A percentile compares a stretch with the other conserved stretches of the same genome.
Conservation (phyloP, 306 rosid genomes). For the Crotalaria pallida region DNA sequence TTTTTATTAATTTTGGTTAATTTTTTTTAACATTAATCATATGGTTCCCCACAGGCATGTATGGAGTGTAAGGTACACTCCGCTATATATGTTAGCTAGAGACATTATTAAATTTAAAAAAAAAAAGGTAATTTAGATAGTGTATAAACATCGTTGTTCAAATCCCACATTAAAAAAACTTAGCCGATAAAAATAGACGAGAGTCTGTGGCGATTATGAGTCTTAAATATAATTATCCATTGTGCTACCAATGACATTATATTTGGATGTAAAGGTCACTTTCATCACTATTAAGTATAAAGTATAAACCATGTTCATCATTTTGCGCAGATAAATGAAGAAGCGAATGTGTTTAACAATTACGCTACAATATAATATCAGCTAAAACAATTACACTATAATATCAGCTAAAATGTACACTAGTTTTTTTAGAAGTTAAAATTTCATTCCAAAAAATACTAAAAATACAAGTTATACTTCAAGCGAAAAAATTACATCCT, state of each 20-base stretch:
- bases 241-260: not conserved
- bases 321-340: not conserved
- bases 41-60: slow-evolving; percentile 29
- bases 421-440: too few species aligned
- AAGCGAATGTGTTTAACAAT: not conserved
- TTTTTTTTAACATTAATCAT: not conserved
- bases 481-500: too few species aligned
- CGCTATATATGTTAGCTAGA: too few species aligned
- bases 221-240: not conserved
- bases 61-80: slow-evolving; percentile 46
- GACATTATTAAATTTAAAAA: not conserved
- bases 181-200: too few species aligned
- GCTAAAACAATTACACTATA: too few species aligned
- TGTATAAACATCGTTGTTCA: too few species aligned
- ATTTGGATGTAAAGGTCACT: not conserved
- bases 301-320: not conserved
- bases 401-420: too few species aligned
- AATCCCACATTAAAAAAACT: too few species aligned
- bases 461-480: too few species aligned
- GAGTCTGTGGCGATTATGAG: not conserved
- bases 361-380: too few species aligned
- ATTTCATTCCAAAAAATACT: too few species aligned
- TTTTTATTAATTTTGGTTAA: not conserved
- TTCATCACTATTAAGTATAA: not conserved
- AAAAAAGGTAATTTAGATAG: not conserved